These are phyloP conservation scores for Ceratobasidium sp. DNA, from an alignment of 1,284 basidiomycete species.

Conservation along the genomic window DNA sequence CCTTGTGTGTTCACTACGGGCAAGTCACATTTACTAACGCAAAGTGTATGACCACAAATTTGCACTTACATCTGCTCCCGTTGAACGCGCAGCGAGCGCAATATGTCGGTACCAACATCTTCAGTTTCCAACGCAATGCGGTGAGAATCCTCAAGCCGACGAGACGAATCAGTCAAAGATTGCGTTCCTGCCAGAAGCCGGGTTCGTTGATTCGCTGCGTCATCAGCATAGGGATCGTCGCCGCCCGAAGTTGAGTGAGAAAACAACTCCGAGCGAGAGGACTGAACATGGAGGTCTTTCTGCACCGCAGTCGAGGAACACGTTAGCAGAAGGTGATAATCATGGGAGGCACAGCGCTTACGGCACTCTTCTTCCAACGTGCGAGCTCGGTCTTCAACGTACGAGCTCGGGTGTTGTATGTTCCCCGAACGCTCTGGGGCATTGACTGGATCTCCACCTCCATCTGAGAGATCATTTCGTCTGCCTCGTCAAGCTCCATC, in stretches of 20 bases:
- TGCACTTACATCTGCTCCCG: constrained; percentile 80
- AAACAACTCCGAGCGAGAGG: constrained; percentile 58
- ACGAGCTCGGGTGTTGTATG: constrained; percentile 78
- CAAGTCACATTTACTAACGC: neutral
- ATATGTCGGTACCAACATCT: constrained; percentile 92
- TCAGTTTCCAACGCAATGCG: constrained; percentile 96
- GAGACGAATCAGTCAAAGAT: constrained; percentile 79
- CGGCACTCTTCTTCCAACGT: constrained; percentile 78
- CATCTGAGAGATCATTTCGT: constrained; percentile 99
- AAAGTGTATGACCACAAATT: neutral
- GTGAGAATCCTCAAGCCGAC: constrained; percentile 89
- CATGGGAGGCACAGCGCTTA: constrained; percentile 49
- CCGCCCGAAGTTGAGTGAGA: constrained; percentile 62
- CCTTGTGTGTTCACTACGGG: constrained; percentile 76
- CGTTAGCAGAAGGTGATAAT: constrained; percentile 3
- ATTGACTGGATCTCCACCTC: constrained; percentile 98
- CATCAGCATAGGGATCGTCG: constrained; percentile 76
- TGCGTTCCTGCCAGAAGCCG: constrained; percentile 79
- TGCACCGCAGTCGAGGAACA: constrained; percentile 46
- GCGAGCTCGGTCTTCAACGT: constrained; percentile 77
- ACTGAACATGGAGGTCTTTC: constrained; percentile 56
- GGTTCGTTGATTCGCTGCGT: constrained; percentile 70
- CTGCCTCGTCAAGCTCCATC: constrained; percentile 97
- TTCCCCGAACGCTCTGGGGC: constrained; percentile 81
- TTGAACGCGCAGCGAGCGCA: constrained; percentile 86